phyloP scores from a whole-genome alignment of 2,329 filamentous ascomycete genomes.

The Penicillium sp. region DNA sequence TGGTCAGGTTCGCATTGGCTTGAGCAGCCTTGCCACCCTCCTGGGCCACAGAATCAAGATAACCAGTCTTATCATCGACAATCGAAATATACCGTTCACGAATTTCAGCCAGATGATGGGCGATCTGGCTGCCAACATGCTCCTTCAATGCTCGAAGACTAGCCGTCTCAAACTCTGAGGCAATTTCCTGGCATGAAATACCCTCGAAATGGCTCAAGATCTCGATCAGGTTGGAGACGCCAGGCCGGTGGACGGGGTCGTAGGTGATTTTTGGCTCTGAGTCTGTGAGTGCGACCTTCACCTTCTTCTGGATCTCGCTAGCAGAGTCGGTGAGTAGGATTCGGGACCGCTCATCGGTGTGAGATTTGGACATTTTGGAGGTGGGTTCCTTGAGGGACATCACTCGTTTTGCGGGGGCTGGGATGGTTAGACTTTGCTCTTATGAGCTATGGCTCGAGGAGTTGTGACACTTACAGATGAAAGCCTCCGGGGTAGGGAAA shows the following conservation, averaged over 20 bases:
- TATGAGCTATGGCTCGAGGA: too few species aligned
- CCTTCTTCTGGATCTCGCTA: constrained; percentile 68
- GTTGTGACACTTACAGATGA: constrained; percentile 63
- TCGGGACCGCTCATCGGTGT: constrained; percentile 70
- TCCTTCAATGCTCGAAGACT: constrained; percentile 67
- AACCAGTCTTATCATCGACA: constrained; percentile 31
- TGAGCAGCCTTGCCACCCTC: constrained; percentile 37
- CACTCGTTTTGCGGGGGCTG: constrained; percentile 78
- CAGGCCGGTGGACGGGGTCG: constrained; percentile 71
- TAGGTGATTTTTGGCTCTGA: constrained; percentile 70
- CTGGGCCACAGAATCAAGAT: constrained; percentile 36
- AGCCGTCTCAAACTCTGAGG: constrained; percentile 47
- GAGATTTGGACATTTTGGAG: constrained; percentile 94
- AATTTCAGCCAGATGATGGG: constrained; percentile 34
- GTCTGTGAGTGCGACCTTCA: constrained; percentile 79
- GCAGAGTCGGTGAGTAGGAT: constrained; percentile 79
- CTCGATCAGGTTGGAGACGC: constrained; percentile 84
- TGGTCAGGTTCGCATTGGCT: constrained; percentile 36
- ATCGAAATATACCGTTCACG: constrained; percentile 40
- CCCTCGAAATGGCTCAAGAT: constrained; percentile 73
- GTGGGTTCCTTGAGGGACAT: constrained; percentile 84
- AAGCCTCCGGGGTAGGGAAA: constrained; percentile 70
- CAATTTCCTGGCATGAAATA: constrained; percentile 50
- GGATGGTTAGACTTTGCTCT: constrained; percentile 7
- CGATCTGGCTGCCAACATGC: constrained; percentile 57